phyloP scores from a whole-genome alignment of 768 basidiomycete species.

The Lactarius evosmus region DNA sequence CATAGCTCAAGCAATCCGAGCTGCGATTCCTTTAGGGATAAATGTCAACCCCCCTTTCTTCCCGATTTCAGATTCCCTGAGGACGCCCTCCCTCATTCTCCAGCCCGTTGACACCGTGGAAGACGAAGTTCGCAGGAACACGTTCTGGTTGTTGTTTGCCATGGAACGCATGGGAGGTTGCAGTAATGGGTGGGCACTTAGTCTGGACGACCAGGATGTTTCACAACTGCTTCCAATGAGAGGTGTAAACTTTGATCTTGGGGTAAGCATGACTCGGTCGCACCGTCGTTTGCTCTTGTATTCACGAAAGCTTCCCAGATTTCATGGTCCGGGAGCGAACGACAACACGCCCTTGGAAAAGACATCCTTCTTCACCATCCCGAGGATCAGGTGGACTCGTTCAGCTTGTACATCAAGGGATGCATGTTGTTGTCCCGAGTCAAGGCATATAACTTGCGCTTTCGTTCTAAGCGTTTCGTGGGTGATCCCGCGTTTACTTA shows the following conservation, averaged over 20 bases:
- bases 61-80: slow-evolving; percentile 55
- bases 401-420: slow-evolving; percentile 67
- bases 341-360: slow-evolving; percentile 65
- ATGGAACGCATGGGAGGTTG: slow-evolving; percentile 64
- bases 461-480: slow-evolving; percentile 54
- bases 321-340: slow-evolving; percentile 46
- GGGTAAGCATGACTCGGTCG: slow-evolving; percentile 42
- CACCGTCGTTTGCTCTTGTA: slow-evolving; percentile 8
- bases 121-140: slow-evolving; percentile 68
- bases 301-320: slow-evolving; percentile 39
- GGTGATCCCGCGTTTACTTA: slow-evolving; percentile 52
- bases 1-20: slow-evolving; percentile 55
- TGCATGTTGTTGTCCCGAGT: slow-evolving; percentile 58
- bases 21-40: slow-evolving; percentile 63
- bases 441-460: slow-evolving; percentile 67
- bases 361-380: slow-evolving; percentile 62
- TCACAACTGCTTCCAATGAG: slow-evolving; percentile 66
- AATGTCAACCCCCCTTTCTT: slow-evolving; percentile 66
- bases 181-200: slow-evolving; percentile 68
- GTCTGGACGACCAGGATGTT: slow-evolving; percentile 70
- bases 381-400: slow-evolving; percentile 62
- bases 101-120: slow-evolving; percentile 61
- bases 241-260: slow-evolving; percentile 56
- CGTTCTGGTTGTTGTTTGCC: slow-evolving; percentile 71
- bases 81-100: slow-evolving; percentile 56